Evolutionary conservation across 805 yeast species (phyloP).

Genomic region (Lachancea sp.): DNA sequence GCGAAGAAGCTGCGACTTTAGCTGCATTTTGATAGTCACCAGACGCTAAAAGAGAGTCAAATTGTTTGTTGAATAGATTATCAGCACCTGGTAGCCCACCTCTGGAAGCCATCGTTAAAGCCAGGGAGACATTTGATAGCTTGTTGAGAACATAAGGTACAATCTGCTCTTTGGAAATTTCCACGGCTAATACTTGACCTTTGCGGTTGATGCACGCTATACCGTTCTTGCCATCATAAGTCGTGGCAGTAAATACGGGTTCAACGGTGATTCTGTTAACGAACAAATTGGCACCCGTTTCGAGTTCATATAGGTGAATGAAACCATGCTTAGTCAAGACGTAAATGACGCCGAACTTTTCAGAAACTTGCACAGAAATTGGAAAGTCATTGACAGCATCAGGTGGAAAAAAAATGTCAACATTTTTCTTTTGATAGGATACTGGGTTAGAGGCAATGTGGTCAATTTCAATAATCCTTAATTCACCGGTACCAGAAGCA

Average conservation of each 20-base stretch:
- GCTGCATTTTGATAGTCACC: conserved; percentile 94
- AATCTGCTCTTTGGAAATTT: conserved; percentile 74
- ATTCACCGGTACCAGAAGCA: conserved; percentile 69
- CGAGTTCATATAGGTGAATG: conserved; percentile 91
- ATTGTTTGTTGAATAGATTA: conserved; percentile 81
- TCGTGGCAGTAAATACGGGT: conserved; percentile 84
- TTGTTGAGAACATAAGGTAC: conserved; percentile 85
- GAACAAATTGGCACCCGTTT: conserved; percentile 85
- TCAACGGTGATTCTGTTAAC: conserved; percentile 95
- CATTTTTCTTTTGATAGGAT: conserved; percentile 73
- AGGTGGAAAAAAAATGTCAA: conserved; percentile 92
- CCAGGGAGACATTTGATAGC: conserved; percentile 79
- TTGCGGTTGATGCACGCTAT: conserved; percentile 87
- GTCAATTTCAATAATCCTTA: conserved; percentile 94
- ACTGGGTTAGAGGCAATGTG: conserved; percentile 80
- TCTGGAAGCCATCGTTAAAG: conserved; percentile 82
- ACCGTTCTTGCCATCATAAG: conserved; percentile 70
- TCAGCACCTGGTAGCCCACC: conserved; percentile 99
- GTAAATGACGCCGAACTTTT: conserved; percentile 80
- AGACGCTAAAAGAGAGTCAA: conserved; percentile 71
- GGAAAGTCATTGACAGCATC: conserved; percentile 97
- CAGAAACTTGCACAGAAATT: conserved; percentile 78
- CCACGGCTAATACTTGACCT: conserved; percentile 93
- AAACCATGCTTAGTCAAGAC: conserved; percentile 93
- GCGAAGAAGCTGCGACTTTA: conserved; percentile 92